Evolutionary conservation across 176 grass and related monocot genomes (phyloP).

Genomic region (Coix lacrymajobi): DNA sequence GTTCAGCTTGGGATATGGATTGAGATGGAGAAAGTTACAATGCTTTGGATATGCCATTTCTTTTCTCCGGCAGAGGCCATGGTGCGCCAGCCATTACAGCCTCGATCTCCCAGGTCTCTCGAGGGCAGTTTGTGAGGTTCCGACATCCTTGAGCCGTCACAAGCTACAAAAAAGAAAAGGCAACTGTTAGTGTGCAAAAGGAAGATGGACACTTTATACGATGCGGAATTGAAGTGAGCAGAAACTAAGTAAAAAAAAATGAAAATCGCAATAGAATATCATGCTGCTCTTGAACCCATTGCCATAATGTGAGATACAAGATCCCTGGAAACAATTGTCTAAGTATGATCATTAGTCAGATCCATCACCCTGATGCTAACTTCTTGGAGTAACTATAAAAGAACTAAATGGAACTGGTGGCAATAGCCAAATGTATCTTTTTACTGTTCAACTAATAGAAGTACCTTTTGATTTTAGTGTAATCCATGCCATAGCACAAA

Average conservation of each 20-base stretch:
- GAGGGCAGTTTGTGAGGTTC: slow-evolving; percentile 82
- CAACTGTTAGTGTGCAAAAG: background rate
- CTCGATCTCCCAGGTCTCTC: slow-evolving; percentile 86
- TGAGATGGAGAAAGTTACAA: background rate
- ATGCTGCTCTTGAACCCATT: background rate
- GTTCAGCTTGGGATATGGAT: background rate
- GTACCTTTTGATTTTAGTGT: background rate
- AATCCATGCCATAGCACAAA: background rate
- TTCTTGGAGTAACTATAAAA: background rate
- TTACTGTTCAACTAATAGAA: slow-evolving; percentile 5
- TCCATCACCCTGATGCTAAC: background rate
- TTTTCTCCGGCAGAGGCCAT: slow-evolving; percentile 55
- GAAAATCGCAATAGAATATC: background rate
- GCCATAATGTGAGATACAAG: background rate
- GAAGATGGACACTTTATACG: background rate
- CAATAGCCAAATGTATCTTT: background rate
- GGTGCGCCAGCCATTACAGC: slow-evolving; percentile 75
- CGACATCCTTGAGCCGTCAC: slow-evolving; percentile 75
- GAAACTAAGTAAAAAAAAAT: slow-evolving; percentile 4
- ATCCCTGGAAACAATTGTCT: background rate
- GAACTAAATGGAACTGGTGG: background rate
- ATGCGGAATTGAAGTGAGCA: background rate
- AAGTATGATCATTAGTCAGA: background rate
- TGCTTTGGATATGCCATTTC: background rate
- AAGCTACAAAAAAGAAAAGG: slow-evolving; percentile 28